These are phyloP conservation scores for Schizonepeta tenuifolia DNA, from an alignment of 257 asterid species.

Conservation along the genomic window DNA sequence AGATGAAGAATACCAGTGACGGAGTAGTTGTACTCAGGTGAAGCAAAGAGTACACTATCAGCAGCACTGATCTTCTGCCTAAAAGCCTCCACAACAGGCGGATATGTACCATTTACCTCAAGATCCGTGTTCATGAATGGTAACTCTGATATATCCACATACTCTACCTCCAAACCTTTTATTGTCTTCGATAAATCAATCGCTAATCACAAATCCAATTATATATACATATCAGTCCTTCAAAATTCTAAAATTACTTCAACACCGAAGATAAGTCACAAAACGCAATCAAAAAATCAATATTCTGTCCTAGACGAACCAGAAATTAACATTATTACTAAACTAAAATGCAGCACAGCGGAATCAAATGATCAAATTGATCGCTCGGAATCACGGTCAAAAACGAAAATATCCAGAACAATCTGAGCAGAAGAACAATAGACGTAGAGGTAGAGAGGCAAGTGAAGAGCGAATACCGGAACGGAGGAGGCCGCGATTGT, in stretches of 20 bases:
- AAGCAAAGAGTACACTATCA: slow-evolving; percentile 75
- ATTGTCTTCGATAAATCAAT: slow-evolving; percentile 62
- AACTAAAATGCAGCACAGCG: not conserved
- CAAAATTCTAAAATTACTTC: not conserved
- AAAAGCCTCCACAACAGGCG: slow-evolving; percentile 77
- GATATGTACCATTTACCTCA: slow-evolving; percentile 72
- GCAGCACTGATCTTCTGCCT: slow-evolving; percentile 79
- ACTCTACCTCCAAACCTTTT: slow-evolving; percentile 70
- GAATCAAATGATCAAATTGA: not conserved
- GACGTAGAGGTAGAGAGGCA: not conserved
- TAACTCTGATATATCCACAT: slow-evolving; percentile 68
- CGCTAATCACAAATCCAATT: slow-evolving; percentile 42
- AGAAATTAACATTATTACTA: not conserved
- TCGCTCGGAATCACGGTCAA: not conserved
- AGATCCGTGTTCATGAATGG: slow-evolving; percentile 85
- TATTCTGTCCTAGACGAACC: not conserved
- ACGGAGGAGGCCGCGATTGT: slow-evolving; percentile 62
- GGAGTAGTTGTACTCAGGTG: slow-evolving; percentile 93
- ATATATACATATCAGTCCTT: not conserved
- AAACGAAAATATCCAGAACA: not conserved
- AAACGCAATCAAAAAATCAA: not conserved
- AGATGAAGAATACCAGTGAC: slow-evolving; percentile 58
- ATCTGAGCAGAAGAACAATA: not conserved
- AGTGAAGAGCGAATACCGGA: slow-evolving; percentile 47
- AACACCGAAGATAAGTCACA: not conserved